Evolutionary conservation across 2,329 filamentous ascomycete genomes (phyloP), one percentile per base, ranked within the genome.

Genomic region (Coleophoma crateriformis): DNA sequence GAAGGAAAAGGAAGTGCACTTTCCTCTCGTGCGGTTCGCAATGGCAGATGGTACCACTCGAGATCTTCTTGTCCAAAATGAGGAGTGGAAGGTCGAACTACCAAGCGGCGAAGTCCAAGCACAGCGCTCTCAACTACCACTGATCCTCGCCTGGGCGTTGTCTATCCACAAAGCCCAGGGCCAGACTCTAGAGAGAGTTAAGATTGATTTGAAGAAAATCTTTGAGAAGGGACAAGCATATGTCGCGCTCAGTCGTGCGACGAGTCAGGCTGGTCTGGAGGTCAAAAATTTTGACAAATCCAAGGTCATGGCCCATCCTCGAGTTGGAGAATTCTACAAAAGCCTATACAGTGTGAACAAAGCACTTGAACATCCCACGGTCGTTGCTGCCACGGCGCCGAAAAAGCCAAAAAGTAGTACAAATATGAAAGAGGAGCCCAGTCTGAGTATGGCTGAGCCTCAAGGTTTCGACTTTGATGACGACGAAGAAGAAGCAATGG

Each of bases 171-270:
- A 99, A 70, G 94, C 94, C 1, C 92, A 97, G 66, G 92, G 92
- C 1, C 92, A 97, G 67, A 97, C 92, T 1, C 57, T 67, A 17
- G 90, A 95, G 63, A 79, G 92, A 46, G 94, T 99, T 52, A 95
- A 95, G 64, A 94, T 99, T 22, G 90, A 99, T 64, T 76, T 99
- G 1, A 88, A 90, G 32, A 87, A 82, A 54, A 88, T 96, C 1
- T 99, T 99, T 61, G 94, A 99, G 66, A 96, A 96, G 68, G 94
- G 94, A 0, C 94, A 99, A 67, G 94, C 94, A 6, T 99, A 99
- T 64, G 94, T 99, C 46, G 94, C 94, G 46, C 81, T 99, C 13
- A 95, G 89, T 73, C 88, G 94, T 68, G 94, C 94, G 13, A 95
- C 90, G 1, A 88, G 79, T 51, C 90, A 96, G 71, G 78, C 82